Evolutionary conservation across 345 rosid genomes (phyloP).

Genomic region (Kandelia obovata): DNA sequence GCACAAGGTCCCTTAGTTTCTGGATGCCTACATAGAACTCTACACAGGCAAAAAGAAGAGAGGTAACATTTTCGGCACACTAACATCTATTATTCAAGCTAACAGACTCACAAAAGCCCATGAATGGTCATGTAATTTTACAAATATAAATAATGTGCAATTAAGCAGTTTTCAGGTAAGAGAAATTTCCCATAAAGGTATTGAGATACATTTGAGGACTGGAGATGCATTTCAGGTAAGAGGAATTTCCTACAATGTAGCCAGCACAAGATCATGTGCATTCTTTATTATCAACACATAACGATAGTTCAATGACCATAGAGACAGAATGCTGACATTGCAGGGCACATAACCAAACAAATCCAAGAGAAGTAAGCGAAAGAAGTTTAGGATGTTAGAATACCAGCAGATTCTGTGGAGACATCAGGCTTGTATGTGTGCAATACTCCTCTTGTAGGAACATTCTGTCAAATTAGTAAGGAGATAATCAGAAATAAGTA

Average conservation of each 20-base stretch:
- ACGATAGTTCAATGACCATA: background rate
- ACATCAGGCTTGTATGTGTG: slow-evolving; percentile 57
- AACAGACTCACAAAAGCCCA: slow-evolving; percentile 2
- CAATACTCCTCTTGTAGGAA: slow-evolving; percentile 33
- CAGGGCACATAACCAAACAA: background rate
- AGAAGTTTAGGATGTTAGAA: slow-evolving; percentile 10
- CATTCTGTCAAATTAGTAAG: slow-evolving; percentile 34
- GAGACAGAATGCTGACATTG: background rate
- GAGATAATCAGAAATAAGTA: slow-evolving; percentile 10
- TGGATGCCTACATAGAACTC: slow-evolving; percentile 42
- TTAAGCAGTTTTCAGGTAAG: background rate
- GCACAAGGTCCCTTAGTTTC: slow-evolving; percentile 66
- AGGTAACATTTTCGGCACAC: slow-evolving; percentile 2
- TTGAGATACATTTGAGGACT: background rate
- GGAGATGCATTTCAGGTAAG: no score
- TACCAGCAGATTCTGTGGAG: slow-evolving; percentile 54
- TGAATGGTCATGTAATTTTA: background rate
- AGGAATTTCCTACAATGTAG: no score
- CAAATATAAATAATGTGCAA: background rate
- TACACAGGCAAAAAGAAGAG: slow-evolving; percentile 24
- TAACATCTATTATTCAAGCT: background rate
- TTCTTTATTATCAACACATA: background rate
- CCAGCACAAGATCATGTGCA: background rate
- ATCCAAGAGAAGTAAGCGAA: background rate
- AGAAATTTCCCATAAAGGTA: background rate